Evolutionary conservation across 331 rosid genomes (phyloP).

Genomic region (Spiraea crenata): DNA sequence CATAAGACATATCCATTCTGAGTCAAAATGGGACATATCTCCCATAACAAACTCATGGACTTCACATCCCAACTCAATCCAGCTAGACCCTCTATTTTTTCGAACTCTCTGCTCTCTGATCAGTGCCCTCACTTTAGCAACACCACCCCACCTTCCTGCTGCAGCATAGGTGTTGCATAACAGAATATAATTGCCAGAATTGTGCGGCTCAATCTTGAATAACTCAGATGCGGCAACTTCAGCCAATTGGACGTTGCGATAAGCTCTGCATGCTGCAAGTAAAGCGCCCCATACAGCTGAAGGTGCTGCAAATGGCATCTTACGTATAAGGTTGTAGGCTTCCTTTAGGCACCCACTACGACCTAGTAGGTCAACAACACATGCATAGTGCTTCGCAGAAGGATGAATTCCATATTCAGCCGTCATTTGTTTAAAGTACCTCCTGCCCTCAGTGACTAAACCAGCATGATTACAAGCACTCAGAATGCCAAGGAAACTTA

Average conservation of each 20-base stretch:
- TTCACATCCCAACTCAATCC: slow-evolving; percentile 17
- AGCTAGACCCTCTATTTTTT: slow-evolving; percentile 22
- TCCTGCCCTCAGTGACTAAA: slow-evolving; percentile 13
- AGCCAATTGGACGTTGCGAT: slow-evolving; percentile 19
- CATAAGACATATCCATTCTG: slow-evolving; percentile 2
- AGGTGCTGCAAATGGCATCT: slow-evolving; percentile 13
- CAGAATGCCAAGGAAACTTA: slow-evolving; percentile 5
- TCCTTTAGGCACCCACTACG: slow-evolving; percentile 3
- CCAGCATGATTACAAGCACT: slow-evolving; percentile 21
- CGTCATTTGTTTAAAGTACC: slow-evolving; percentile 13
- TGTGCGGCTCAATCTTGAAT: slow-evolving; percentile 14
- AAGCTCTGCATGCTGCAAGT: slow-evolving; percentile 15
- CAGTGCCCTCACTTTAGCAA: slow-evolving; percentile 8
- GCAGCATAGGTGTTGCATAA: slow-evolving; percentile 21
- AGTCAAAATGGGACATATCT: slow-evolving; percentile 6
- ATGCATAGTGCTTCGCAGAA: slow-evolving; percentile 10
- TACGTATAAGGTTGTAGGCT: slow-evolving; percentile 6
- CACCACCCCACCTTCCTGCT: slow-evolving; percentile 21
- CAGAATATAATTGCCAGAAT: slow-evolving; percentile 19
- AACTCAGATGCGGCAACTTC: slow-evolving; percentile 10
- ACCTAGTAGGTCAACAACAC: slow-evolving; percentile 13
- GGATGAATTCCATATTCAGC: slow-evolving; percentile 11
- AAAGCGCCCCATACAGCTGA: slow-evolving; percentile 21
- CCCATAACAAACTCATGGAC: slow-evolving; percentile 16
- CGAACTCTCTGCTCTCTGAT: slow-evolving; percentile 12